phyloP scores from a whole-genome alignment of 176 grass and related monocot species.

The Alopecurus myosuroides region DNA sequence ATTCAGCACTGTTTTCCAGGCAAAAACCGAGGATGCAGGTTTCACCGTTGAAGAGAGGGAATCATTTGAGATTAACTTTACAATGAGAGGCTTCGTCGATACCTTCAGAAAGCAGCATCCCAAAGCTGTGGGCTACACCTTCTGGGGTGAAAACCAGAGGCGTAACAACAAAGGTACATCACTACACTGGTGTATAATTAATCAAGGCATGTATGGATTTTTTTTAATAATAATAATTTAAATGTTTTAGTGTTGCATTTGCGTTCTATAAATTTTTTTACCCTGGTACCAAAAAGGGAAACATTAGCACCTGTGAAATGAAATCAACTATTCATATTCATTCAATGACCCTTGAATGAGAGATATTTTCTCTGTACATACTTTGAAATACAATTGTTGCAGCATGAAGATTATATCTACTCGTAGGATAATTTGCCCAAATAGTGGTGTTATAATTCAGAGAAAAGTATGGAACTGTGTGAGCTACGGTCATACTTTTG shows the following conservation, averaged over 20 bases:
- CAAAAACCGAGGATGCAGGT: conserved; percentile 74
- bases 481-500: neutral
- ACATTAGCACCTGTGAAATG: neutral
- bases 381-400: neutral
- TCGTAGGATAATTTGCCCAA: neutral
- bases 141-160: conserved; percentile 79
- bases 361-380: neutral
- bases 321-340: neutral
- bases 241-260: neutral
- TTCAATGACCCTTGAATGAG: neutral
- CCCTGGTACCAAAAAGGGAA: neutral
- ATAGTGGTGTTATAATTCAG: neutral
- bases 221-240: neutral
- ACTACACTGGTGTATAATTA: neutral
- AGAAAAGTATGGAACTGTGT: neutral
- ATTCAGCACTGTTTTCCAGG: conserved; percentile 38
- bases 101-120: conserved; percentile 91
- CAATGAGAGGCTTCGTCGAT: conserved; percentile 62
- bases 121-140: conserved; percentile 62
- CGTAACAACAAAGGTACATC: conserved; percentile 34
- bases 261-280: neutral
- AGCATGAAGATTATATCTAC: neutral
- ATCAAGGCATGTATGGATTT: neutral
- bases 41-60: conserved; percentile 80
- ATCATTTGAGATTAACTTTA: conserved; percentile 69